These are phyloP conservation scores for Umbilicaria muhlenbergii DNA, from an alignment of 495 filamentous ascomycete genomes.

Conservation along the genomic window DNA sequence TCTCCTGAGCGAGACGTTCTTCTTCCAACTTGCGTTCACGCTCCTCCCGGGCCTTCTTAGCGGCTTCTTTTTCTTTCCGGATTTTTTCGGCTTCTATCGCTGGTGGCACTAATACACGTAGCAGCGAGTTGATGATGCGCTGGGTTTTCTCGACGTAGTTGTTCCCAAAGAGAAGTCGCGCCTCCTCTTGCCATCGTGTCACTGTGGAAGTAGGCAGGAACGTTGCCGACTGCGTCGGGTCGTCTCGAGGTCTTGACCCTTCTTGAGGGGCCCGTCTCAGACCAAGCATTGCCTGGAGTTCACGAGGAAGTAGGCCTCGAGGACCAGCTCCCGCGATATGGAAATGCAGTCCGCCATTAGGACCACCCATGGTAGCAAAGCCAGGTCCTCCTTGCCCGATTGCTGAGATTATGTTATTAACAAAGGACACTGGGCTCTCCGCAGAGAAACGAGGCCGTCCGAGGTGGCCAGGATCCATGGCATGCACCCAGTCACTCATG, in stretches of 20 bases:
- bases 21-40: conserved; percentile 27
- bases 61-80: conserved; percentile 34
- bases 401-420: conserved; percentile 43
- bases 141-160: conserved; percentile 52
- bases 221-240: conserved; percentile 48
- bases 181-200: conserved; percentile 80
- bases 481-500: conserved; percentile 41
- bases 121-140: conserved; percentile 54
- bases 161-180: conserved; percentile 63
- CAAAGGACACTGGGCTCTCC: conserved; percentile 47
- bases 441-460: conserved; percentile 28
- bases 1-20: conserved; percentile 31
- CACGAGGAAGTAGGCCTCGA: conserved; percentile 31
- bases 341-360: conserved; percentile 41
- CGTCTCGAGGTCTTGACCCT: conserved; percentile 31
- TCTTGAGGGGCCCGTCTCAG: conserved; percentile 29
- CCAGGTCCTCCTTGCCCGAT: conserved; percentile 35
- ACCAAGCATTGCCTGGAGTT: conserved; percentile 43
- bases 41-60: conserved; percentile 30
- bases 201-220: conserved; percentile 56
- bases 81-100: conserved; percentile 64
- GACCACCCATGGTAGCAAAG: conserved; percentile 38
- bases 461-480: conserved; percentile 31
- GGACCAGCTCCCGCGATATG: conserved; percentile 25
- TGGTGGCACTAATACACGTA: conserved; percentile 63